Base-by-base conservation (phyloP, 768 basidiomycete species). In the Leccinum disarticulatum region DNA sequence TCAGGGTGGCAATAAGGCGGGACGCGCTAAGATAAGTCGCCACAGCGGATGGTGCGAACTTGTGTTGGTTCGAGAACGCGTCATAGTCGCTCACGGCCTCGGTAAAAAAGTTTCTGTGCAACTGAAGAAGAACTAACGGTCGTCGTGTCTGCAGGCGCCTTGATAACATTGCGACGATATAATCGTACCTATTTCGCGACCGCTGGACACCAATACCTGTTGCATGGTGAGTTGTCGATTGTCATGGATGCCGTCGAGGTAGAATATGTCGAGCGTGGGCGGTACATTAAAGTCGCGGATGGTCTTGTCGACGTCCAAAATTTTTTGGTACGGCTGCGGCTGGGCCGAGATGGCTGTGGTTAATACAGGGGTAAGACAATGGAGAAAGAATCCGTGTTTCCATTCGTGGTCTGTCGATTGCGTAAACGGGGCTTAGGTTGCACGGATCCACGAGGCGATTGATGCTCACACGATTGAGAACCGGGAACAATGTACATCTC, bases 41-140 rank as follows among this genome's bases (percentile, higher is more conserved):
- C 5, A 90, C 77, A 13, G 87, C 86, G 1, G 88, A 90, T 9
- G 87, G 86, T 22, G 87, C 86, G 66, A 83, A 85, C 51, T 77
- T 77, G 72, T 88, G 86, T 53, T 77, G 76, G 52, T 87, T 76
- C 59, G 84, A 82, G 65, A 87, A 86, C 0, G 79, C 69, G 47
- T 82, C 79, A 8, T 77, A 74, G 35, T 74, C 68, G 54, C 78
- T 86, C 76, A 90, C 79, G 3, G 87, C 86, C 56, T 84, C 81
- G 28, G 84, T 86, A 64, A 89, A 89, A 69, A 80, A 87, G 28
- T 81, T 81, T 57, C 87, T 77, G 70, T 90, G 88, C 36, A 89
- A 68, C 65, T 89, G 87, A 19, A 89, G 76, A 52, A 89, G 76
- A 48, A 86, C 87, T 88, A 66, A 57, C 62, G 57, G 57, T 43